Evolutionary conservation across 2,329 filamentous ascomycete species (phyloP).

Genomic region (Alternaria panax): DNA sequence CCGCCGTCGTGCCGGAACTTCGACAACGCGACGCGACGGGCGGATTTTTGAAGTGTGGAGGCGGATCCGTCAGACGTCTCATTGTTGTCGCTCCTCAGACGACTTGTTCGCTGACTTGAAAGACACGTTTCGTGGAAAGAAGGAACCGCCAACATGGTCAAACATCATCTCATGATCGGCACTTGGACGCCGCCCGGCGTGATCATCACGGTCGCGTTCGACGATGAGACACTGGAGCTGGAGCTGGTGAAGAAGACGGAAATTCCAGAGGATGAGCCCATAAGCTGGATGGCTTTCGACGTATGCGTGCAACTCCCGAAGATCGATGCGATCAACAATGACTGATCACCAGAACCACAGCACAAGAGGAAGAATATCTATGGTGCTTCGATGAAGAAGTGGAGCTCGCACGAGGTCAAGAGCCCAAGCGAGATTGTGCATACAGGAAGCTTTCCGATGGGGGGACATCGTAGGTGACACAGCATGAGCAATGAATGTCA

Average conservation of each 20-base stretch:
- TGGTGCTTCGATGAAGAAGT: slow-evolving; percentile 92
- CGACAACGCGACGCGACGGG: slow-evolving; percentile 21
- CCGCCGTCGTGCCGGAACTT: slow-evolving; percentile 20
- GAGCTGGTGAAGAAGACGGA: slow-evolving; percentile 80
- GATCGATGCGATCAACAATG: slow-evolving; percentile 5
- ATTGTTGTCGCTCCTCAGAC: neutral
- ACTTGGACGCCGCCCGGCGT: slow-evolving; percentile 90
- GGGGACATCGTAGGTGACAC: slow-evolving; percentile 71
- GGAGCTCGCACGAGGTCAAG: slow-evolving; percentile 81
- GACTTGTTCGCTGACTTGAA: neutral
- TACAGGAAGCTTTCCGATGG: slow-evolving; percentile 74
- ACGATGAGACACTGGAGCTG: slow-evolving; percentile 78
- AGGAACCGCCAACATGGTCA: slow-evolving; percentile 61
- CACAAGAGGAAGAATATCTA: slow-evolving; percentile 85
- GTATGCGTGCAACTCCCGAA: slow-evolving; percentile 57
- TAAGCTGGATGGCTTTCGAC: slow-evolving; percentile 93
- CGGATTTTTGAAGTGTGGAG: slow-evolving; percentile 4
- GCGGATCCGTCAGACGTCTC: neutral
- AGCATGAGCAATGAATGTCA: neutral
- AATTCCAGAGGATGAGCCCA: slow-evolving; percentile 83
- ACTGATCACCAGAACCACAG: slow-evolving; percentile 53
- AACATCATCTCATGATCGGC: slow-evolving; percentile 90
- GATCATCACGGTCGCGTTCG: slow-evolving; percentile 88
- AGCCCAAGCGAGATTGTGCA: slow-evolving; percentile 79
- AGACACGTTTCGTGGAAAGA: neutral